Evolutionary conservation across 164 flowering plant genomes (phyloP).

Genomic region (Piper betle): DNA sequence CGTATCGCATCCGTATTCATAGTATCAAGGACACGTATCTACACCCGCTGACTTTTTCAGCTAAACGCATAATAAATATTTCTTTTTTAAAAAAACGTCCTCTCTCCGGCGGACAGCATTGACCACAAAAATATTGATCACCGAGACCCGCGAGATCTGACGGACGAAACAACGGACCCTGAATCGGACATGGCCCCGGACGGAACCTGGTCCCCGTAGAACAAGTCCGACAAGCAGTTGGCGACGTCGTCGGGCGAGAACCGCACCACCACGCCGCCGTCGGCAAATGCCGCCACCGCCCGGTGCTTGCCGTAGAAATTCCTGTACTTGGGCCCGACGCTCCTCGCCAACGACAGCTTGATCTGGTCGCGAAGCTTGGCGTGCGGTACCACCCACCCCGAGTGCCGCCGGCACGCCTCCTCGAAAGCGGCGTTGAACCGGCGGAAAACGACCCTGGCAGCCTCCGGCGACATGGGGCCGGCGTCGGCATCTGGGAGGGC

Average conservation of each 20-base stretch:
- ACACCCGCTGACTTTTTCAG: too few relatives aligned
- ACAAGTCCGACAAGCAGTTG: conserved; percentile 62
- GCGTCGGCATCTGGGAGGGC: conserved; percentile 27
- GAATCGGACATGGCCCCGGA: neutral
- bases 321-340: conserved; percentile 29
- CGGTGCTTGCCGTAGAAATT: conserved; percentile 23
- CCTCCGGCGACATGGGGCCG: conserved; percentile 14
- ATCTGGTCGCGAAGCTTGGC: conserved; percentile 40
- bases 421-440: conserved; percentile 39
- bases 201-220: conserved; percentile 18
- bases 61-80: too few relatives aligned
- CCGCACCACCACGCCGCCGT: conserved; percentile 18
- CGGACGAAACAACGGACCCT: neutral
- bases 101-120: neutral
- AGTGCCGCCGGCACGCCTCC: conserved; percentile 29
- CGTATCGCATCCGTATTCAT: too few relatives aligned
- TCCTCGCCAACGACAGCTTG: conserved; percentile 26
- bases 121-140: neutral
- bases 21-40: too few relatives aligned
- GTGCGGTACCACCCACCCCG: conserved; percentile 30
- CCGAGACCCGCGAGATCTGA: neutral
- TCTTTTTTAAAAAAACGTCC: too few relatives aligned
- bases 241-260: conserved; percentile 61
- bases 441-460: conserved; percentile 21
- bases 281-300: conserved; percentile 6